Evolutionary conservation across 352 stramenopile species (phyloP), one percentile per base, ranked within the genome.

Genomic region (Pythium rishiriense): DNA sequence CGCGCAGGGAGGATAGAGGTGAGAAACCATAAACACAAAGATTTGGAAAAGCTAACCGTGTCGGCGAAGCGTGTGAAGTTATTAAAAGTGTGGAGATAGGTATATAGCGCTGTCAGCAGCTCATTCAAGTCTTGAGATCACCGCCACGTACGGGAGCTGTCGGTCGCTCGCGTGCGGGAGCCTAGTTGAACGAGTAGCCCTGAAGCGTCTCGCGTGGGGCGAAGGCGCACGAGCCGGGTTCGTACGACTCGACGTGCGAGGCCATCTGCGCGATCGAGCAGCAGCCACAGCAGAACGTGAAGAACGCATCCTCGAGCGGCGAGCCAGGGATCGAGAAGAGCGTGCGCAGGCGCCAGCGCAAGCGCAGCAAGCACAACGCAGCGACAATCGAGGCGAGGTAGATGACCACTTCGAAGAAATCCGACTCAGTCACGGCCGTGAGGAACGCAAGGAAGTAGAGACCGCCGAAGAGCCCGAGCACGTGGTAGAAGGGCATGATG

Each of bases 191-290:
- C 26, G 78, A 75, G 72, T 90, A 90, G 45, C 81, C 81, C 50
- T 81, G 70, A 6, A 93, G 80, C 39, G 84, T 93, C 19, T 79
- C 70, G 39, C 78, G 84, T 21, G 84, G 81, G 12, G 71, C 60
- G 33, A 93, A 91, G 11, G 73, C 53, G 58, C 83, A 88, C 26
- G 58, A 56, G 28, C 82, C 85, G 1, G 82, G 85, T 70, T 89
- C 77, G 64, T 91, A 93, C 52, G 82, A 87, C 68, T 91, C 79
- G 58, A 93, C 82, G 62, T 93, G 80, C 22, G 82, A 87, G 11
- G 82, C 85, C 79, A 91, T 89, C 66, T 93, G 84, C 11, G 84
- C 84, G 52, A 91, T 75, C 1, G 82, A 88, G 72, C 84, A 93
- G 72, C 75, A 90, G 58, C 76, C 78, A 64, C 84, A 93, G 69